Conservation (phyloP, 441 rosid species). For the Dalechampia spathulata region DNA sequence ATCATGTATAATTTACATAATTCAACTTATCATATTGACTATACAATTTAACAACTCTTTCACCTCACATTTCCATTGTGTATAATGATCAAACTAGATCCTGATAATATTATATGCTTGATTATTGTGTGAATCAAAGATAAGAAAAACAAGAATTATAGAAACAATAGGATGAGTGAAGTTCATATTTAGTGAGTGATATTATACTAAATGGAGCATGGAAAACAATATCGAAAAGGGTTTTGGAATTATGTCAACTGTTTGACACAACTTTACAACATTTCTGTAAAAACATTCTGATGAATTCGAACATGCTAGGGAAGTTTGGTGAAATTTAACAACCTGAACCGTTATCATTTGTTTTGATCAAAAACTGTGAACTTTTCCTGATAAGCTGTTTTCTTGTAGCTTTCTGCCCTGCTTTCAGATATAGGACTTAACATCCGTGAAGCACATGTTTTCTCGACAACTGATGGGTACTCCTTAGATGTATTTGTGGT, state of each 20-base stretch:
- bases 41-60: no score
- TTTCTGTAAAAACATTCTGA: not conserved
- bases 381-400: conserved; percentile 26
- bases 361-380: conserved; percentile 2
- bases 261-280: not conserved
- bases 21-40: no score
- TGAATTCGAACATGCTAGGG: not conserved
- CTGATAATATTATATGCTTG: no score
- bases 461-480: conserved; percentile 74
- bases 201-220: not conserved
- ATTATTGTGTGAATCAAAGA: no score
- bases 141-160: no score
- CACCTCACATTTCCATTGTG: no score
- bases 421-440: conserved; percentile 75
- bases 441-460: conserved; percentile 80
- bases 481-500: conserved; percentile 79
- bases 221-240: not conserved
- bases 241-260: not conserved
- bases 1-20: no score
- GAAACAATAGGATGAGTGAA: no score
- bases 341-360: conserved; percentile 1
- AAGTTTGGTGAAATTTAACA: not conserved
- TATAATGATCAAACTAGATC: no score
- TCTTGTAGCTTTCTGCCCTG: conserved; percentile 66
- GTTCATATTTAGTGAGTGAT: no score